phyloP scores from a whole-genome alignment of 163 green algal species.

The Chlamydomonas reinhardtii region DNA sequence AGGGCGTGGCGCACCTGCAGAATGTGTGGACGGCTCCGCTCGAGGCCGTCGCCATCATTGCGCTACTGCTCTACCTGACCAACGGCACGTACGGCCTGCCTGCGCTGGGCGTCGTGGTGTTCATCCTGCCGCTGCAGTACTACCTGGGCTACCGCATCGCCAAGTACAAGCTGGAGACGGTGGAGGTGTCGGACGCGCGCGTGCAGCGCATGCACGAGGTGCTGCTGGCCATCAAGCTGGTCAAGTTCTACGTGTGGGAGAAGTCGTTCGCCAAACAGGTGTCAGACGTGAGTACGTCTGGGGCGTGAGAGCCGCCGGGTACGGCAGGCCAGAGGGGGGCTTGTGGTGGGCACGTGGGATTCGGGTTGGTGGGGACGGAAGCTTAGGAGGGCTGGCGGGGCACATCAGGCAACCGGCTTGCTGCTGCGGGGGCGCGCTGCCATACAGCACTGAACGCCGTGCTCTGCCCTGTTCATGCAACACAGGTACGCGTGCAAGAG shows the following conservation, averaged over 20 bases:
- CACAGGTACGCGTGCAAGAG: slow-evolving; percentile 65
- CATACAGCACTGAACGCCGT: too few species aligned
- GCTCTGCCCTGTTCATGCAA: not conserved
- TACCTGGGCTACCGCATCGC: slow-evolving; percentile 69
- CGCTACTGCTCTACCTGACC: slow-evolving; percentile 64
- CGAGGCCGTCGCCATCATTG: slow-evolving; percentile 69
- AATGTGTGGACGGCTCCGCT: slow-evolving; percentile 73
- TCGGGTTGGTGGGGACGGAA: too few species aligned
- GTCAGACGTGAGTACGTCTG: slow-evolving; percentile 59
- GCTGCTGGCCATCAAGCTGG: slow-evolving; percentile 74
- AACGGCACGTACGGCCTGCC: slow-evolving; percentile 66
- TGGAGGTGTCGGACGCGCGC: slow-evolving; percentile 66
- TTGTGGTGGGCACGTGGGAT: too few species aligned
- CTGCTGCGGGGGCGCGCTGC: too few species aligned
- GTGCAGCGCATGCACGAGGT: slow-evolving; percentile 71
- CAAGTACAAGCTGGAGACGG: slow-evolving; percentile 66
- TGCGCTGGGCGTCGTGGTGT: slow-evolving; percentile 65
- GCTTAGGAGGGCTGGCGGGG: too few species aligned
- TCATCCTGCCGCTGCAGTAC: slow-evolving; percentile 66
- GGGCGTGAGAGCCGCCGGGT: too few species aligned
- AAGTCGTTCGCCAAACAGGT: slow-evolving; percentile 67
- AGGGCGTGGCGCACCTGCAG: slow-evolving; percentile 69
- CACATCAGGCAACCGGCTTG: too few species aligned
- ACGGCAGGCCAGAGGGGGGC: too few species aligned
- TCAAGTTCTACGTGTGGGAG: slow-evolving; percentile 79